Evolutionary conservation across 768 basidiomycete genomes (phyloP).

Genomic region (Kondoa subrosea): DNA sequence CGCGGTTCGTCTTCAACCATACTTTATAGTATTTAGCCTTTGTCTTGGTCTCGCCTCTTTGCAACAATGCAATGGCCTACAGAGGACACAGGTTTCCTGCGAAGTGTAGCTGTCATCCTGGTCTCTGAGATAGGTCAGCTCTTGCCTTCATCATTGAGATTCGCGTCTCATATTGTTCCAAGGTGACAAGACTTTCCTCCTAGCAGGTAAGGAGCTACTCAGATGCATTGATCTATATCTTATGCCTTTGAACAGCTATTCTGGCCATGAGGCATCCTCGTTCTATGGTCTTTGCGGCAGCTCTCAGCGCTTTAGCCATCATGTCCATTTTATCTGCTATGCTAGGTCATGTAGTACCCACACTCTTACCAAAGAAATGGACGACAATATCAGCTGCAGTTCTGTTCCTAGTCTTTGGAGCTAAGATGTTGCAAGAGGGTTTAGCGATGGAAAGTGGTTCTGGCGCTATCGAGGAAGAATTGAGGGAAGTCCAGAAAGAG

Average conservation of each 20-base stretch:
- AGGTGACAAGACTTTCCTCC: constrained; percentile 85
- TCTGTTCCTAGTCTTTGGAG: constrained; percentile 79
- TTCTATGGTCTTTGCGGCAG: constrained; percentile 65
- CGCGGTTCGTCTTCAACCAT: too few relatives aligned
- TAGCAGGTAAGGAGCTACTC: constrained; percentile 29
- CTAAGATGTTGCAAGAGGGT: constrained; percentile 74
- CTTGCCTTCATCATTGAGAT: neutral
- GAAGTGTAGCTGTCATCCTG: neutral
- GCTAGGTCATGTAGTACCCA: constrained; percentile 77
- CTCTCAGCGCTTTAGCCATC: constrained; percentile 66
- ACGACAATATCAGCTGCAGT: constrained; percentile 57
- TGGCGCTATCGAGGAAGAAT: constrained; percentile 78
- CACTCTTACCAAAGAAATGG: constrained; percentile 55
- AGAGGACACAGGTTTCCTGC: constrained; percentile 3
- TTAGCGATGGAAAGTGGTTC: constrained; percentile 54
- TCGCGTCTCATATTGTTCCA: neutral
- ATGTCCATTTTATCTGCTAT: constrained; percentile 90
- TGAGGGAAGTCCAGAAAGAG: constrained; percentile 90
- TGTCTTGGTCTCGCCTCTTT: neutral
- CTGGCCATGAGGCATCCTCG: constrained; percentile 68
- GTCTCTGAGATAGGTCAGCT: constrained; percentile 20
- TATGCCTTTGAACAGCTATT: constrained; percentile 45
- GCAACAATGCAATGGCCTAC: neutral
- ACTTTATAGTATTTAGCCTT: neutral
- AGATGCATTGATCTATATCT: too few relatives aligned